Base-by-base conservation (phyloP, 441 rosid species). In the Euphorbia schlechtendalii region DNA sequence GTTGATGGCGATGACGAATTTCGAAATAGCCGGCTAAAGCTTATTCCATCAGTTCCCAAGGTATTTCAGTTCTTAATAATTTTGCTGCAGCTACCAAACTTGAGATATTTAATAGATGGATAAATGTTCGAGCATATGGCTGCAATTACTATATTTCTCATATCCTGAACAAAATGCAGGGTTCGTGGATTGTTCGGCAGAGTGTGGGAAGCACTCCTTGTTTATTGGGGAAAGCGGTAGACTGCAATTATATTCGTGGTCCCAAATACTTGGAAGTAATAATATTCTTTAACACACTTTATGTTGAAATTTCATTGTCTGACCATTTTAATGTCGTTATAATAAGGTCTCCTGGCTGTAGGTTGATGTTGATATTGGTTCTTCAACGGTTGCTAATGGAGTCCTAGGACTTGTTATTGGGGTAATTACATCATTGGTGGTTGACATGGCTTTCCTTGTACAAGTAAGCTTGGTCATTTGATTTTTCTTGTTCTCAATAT, bases 171-270 rank as follows among this genome's bases (percentile, higher is more conserved):
- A 58, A 40, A 40, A 9, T 66, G 46, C 78, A 95, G 99, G 98
- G 98, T 7, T 92, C 99, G 65, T 95, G 98, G 98, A 90, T 95
- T 65, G 99, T 95, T 69, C 90, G 96, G 60, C 98, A 95, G 74
- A 95, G 99, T 74, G 98, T 95, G 68, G 99, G 98, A 73, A 90
- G 98, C 85, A 92, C 98, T 45, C 99, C 99, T 22, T 92, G 99
- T 79, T 84, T 92, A 70, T 74, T 95, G 66, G 98, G 99, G 67
- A 95, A 88, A 77, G 97, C 97, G 40, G 97, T 90, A 63, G 99
- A 95, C 78, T 86, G 97, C 86, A 95, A 78, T 77, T 95, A 95
- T 72, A 86, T 95, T 30, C 97, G 92, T 57, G 87, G 89, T 59
- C 85, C 86, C 9, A 81, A 82, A 41, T 95, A 87, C 78, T 79